Evolutionary conservation across 2,329 filamentous ascomycete species (phyloP), one percentile per base, ranked within the genome.

Genomic region (Aspergillus pseudoglaucus): DNA sequence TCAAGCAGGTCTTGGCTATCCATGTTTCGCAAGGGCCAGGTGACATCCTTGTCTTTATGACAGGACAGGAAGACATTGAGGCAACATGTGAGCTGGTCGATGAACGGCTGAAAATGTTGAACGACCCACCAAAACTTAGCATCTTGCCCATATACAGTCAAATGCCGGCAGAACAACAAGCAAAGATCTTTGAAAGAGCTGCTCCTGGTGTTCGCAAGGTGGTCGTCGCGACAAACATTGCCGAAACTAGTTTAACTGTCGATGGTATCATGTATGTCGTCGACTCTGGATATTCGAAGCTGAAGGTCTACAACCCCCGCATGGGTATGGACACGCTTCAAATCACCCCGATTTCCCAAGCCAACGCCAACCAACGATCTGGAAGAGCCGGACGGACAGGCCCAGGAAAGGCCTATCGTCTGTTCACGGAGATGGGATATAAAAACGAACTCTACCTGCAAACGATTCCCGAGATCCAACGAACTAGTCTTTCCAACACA

Each of bases 291-390:
- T 98, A 91, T 68, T 95, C 90, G 2, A 98, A 98, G 67, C 81
- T 97, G 64, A 98, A 98, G 66, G 93, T 98, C 4, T 98, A 97
- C 71, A 98, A 98, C 61, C 90, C 93, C 5, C 87, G 90, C 46
- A 97, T 98, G 89, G 93, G 93, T 48, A 98, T 98, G 93, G 93
- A 98, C 62, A 96, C 91, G 0, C 80, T 98, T 12, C 93, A 97
- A 62, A 95, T 98, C 57, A 98, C 93, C 0, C 93, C 93, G 0
- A 94, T 98, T 46, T 96, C 90, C 2, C 93, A 98, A 66, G 93
- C 93, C 57, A 98, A 98, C 66, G 86, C 90, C 4, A 90, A 87
- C 3, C 93, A 98, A 64, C 83, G 93, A 60, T 91, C 93, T 37
- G 93, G 93, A 49, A 87, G 93, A 65, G 93, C 93, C 40, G 93